Conservation (phyloP, 2,329 filamentous ascomycete species). For the Microsporum audouinii region DNA sequence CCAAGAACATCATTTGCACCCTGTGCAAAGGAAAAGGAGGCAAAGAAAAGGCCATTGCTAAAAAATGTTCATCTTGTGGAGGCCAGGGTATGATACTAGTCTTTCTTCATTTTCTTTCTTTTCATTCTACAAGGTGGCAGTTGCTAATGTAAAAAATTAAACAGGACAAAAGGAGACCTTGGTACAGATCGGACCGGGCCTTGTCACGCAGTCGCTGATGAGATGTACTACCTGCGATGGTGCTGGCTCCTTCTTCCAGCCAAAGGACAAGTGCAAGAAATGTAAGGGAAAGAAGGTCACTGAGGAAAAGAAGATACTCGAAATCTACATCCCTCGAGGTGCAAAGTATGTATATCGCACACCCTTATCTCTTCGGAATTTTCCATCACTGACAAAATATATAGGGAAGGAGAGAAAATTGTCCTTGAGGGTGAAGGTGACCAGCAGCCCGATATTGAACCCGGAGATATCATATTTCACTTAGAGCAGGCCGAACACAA, state of each 20-base stretch:
- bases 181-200: conserved; percentile 72
- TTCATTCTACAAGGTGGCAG: neutral
- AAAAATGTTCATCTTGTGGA: conserved; percentile 71
- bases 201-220: conserved; percentile 70
- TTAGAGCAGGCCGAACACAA: conserved; percentile 72
- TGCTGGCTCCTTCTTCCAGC: conserved; percentile 75
- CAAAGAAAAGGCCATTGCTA: conserved; percentile 80
- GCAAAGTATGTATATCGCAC: conserved; percentile 42
- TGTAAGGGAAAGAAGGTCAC: conserved; percentile 87
- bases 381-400: neutral
- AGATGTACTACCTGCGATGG: conserved; percentile 75
- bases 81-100: conserved; percentile 48
- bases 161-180: conserved; percentile 60
- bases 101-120: neutral
- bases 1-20: conserved; percentile 82
- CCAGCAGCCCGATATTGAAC: conserved; percentile 75
- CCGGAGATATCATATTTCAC: conserved; percentile 87
- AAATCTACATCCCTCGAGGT: conserved; percentile 89
- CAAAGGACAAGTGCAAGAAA: conserved; percentile 97
- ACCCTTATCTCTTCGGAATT: neutral
- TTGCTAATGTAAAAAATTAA: neutral
- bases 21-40: conserved; percentile 81
- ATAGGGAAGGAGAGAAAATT: conserved; percentile 66
- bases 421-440: conserved; percentile 88
- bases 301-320: conserved; percentile 83